A percentile compares a stretch with the other conserved stretches of the same genome.
These are phyloP conservation scores for Camellia sinensis DNA, from an alignment of 148 eudicot species.

Conservation along the genomic window DNA sequence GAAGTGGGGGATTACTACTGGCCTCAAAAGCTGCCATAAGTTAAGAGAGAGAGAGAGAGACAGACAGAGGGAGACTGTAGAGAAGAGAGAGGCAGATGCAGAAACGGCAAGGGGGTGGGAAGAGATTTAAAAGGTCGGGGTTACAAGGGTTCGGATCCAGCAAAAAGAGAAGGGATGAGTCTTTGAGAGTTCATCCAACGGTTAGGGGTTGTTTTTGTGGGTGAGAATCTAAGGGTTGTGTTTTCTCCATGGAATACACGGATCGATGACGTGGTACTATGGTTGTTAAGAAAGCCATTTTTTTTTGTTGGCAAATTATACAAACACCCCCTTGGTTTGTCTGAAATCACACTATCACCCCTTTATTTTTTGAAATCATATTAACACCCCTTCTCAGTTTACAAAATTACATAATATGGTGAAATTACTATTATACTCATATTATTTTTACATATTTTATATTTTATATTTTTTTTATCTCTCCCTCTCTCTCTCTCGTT, in stretches of 20 bases:
- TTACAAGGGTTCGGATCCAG: slow-evolving; percentile 5
- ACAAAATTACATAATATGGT: no score
- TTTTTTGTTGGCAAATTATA: no score
- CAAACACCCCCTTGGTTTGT: no score
- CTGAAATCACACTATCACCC: no score
- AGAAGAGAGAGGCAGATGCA: no score
- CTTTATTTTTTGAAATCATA: no score
- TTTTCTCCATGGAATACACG: background rate
- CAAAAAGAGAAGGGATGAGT: background rate
- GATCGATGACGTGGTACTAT: background rate
- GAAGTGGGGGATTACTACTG: background rate
- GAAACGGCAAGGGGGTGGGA: background rate
- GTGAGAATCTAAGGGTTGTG: background rate
- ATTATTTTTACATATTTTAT: no score
- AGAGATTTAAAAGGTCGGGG: background rate
- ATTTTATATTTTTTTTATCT: no score
- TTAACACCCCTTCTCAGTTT: no score
- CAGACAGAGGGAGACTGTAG: background rate
- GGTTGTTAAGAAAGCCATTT: no score
- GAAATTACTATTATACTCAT: no score
- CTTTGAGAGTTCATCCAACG: background rate
- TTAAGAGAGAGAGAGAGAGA: background rate
- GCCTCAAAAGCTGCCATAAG: background rate
- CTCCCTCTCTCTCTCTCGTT: no score
- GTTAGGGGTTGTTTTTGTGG: background rate